Percentiles rank a stretch among this genome's conserved stretches.
Evolutionary conservation across 2,329 filamentous ascomycete species (phyloP).

Genomic region (Xylaria sp.): DNA sequence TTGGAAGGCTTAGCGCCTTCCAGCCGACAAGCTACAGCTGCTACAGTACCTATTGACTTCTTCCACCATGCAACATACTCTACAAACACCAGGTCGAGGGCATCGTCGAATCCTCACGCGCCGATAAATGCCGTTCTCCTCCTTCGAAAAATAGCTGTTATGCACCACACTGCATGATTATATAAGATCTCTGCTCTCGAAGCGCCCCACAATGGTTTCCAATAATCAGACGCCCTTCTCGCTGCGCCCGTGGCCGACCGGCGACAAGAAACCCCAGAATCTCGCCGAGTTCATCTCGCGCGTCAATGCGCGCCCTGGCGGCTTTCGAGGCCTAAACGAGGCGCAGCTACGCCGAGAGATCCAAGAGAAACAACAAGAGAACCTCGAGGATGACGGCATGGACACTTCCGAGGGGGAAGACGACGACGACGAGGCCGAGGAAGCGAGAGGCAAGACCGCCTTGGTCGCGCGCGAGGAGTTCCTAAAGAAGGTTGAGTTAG

Average conservation of each 20-base stretch:
- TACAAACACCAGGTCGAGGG: background rate
- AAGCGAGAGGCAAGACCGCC: constrained; percentile 53
- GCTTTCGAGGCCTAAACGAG: constrained; percentile 84
- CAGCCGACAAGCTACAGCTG: background rate
- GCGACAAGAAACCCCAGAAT: constrained; percentile 65
- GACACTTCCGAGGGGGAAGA: constrained; percentile 58
- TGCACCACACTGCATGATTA: background rate
- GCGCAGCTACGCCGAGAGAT: constrained; percentile 77
- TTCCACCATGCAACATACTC: background rate
- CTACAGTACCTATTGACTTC: no score
- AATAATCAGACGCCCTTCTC: constrained; percentile 58
- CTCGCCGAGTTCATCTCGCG: constrained; percentile 82
- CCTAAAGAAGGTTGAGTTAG: constrained; percentile 67
- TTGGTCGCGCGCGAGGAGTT: constrained; percentile 65
- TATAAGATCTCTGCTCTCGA: constrained; percentile 5
- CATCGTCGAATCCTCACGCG: background rate
- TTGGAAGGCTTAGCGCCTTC: background rate
- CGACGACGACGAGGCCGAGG: constrained; percentile 50
- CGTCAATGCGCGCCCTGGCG: constrained; percentile 80
- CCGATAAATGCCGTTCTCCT: background rate
- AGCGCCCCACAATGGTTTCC: constrained; percentile 37
- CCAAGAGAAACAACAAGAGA: constrained; percentile 53
- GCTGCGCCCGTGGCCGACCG: constrained; percentile 70
- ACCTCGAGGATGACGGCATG: constrained; percentile 55
- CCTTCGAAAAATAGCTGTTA: background rate